A percentile compares a stretch with the other conserved stretches of the same genome.
Evolutionary conservation across 176 grass and related monocot species (phyloP).

Genomic region (Lolium perenne): DNA sequence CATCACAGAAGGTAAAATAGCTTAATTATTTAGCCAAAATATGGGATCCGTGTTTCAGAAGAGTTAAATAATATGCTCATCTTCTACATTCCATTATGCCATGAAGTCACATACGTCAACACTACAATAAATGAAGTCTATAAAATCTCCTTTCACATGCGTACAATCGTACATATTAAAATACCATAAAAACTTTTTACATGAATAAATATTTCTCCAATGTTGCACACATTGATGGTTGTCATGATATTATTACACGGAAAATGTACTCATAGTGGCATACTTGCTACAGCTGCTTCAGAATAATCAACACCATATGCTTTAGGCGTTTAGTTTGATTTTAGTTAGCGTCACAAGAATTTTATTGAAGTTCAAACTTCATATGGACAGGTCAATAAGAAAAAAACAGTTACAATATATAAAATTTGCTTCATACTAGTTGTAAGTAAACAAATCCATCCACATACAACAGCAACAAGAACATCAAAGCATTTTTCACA

Average conservation of each 20-base stretch:
- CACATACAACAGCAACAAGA: too few relatives aligned
- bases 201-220: not conserved
- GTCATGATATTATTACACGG: conserved; percentile 10
- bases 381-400: not conserved
- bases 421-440: conserved; percentile 12
- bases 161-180: too few relatives aligned
- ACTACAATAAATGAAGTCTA: not conserved
- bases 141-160: not conserved
- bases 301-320: not conserved
- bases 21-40: not conserved
- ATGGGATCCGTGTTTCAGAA: not conserved
- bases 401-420: conserved; percentile 10
- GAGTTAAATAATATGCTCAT: not conserved
- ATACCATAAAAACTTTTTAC: not conserved
- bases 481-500: too few relatives aligned
- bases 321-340: not conserved
- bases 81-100: not conserved
- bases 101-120: not conserved
- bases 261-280: not conserved
- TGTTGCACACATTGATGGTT: conserved; percentile 2
- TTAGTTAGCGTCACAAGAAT: not conserved
- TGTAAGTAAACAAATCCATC: not conserved
- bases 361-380: not conserved
- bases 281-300: conserved; percentile 8
- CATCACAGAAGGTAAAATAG: not conserved